phyloP scores from a whole-genome alignment of 805 yeast genomes.

The Ascoidea rubescens region DNA sequence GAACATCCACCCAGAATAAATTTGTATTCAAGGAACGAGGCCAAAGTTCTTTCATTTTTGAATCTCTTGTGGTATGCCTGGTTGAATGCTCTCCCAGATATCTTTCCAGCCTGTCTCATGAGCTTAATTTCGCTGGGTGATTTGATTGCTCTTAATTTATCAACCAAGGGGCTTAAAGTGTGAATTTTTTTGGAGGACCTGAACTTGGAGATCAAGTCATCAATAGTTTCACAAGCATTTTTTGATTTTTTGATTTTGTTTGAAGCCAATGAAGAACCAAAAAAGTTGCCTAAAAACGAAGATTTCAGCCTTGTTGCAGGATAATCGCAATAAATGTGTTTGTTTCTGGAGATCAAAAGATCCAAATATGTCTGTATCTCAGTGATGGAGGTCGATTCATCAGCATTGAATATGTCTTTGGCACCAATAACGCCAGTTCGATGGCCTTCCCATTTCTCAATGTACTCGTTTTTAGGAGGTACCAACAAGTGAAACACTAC shows the following conservation, averaged over 20 bases:
- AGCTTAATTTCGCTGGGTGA: conserved; percentile 62
- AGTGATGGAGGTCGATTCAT: conserved; percentile 42
- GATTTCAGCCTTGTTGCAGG: conserved; percentile 15
- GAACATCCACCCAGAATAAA: conserved; percentile 86
- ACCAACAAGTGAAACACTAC: conserved; percentile 66
- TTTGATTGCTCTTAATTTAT: conserved; percentile 52
- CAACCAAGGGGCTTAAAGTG: conserved; percentile 28
- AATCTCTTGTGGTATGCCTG: conserved; percentile 61
- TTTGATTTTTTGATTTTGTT: conserved; percentile 12
- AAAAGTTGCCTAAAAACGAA: conserved; percentile 17
- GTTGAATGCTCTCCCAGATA: conserved; percentile 75
- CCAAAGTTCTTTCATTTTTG: conserved; percentile 61
- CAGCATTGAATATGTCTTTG: conserved; percentile 76
- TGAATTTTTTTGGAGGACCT: conserved; percentile 22
- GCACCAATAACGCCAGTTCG: conserved; percentile 82
- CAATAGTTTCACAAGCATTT: conserved; percentile 16
- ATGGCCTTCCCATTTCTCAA: conserved; percentile 92
- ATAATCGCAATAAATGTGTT: conserved; percentile 41
- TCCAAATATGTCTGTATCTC: conserved; percentile 28
- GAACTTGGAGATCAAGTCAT: conserved; percentile 13
- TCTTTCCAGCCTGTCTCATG: conserved; percentile 72
- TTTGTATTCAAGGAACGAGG: conserved; percentile 67
- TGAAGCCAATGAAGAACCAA: conserved; percentile 8
- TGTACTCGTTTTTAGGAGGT: conserved; percentile 62
- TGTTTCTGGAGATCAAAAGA: conserved; percentile 32